Conservation (phyloP, 202 grass and related monocot genomes). For the Cymbopogon flexuosus region DNA sequence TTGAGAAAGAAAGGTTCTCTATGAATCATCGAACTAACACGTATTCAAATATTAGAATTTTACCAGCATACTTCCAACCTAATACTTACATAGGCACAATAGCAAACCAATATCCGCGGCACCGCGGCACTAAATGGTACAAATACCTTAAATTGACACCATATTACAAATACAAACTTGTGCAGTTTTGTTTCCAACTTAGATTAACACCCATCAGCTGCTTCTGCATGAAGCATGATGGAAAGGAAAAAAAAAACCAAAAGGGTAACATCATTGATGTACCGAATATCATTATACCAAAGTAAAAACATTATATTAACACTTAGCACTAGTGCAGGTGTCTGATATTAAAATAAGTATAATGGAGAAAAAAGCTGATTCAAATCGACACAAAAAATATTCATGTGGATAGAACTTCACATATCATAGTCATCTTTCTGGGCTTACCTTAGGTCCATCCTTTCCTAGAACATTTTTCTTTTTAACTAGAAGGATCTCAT, state of each 20-base stretch:
- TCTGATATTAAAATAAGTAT: no score
- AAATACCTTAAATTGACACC: neutral
- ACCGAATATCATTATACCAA: neutral
- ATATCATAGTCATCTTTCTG: neutral
- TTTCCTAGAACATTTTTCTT: slow-evolving; percentile 64
- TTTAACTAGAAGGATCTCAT: neutral
- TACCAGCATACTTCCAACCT: neutral
- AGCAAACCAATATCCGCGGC: slow-evolving; percentile 8
- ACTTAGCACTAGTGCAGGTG: no score
- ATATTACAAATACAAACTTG: neutral
- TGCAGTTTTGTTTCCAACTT: neutral
- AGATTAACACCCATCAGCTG: neutral
- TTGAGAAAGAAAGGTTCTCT: neutral
- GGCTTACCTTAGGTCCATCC: slow-evolving; percentile 75
- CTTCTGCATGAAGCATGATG: neutral
- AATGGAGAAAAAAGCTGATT: neutral
- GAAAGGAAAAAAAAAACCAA: neutral
- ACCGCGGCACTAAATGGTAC: neutral
- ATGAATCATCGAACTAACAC: slow-evolving; percentile 21
- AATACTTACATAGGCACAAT: neutral
- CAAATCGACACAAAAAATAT: neutral
- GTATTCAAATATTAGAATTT: neutral
- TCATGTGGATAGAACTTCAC: neutral
- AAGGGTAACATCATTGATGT: neutral
- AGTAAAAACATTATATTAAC: neutral